Evolutionary conservation across 2,329 filamentous ascomycete genomes (phyloP), one percentile per base, ranked within the genome.

Genomic region (Chrysoporthe puriensis): DNA sequence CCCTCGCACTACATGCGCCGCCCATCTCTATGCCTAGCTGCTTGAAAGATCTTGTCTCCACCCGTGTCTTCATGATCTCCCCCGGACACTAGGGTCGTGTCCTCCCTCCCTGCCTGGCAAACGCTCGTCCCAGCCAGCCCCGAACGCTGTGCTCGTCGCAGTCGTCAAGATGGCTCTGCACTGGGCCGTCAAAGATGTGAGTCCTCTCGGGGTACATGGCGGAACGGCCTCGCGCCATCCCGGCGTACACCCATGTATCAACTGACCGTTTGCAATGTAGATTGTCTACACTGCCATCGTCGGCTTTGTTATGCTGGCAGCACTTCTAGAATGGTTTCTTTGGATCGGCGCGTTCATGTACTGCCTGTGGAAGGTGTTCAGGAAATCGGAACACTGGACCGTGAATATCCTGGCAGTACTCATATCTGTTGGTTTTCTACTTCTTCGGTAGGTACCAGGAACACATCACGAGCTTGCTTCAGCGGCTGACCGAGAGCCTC

Each of bases 341-440:
- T 97, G 94, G 93, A 85, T 98, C 52, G 89, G 91, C n/a, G 94
- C 95, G 3, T 98, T 98, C 76, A 77, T 96, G 70, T 98, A 97
- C 79, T 98, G 95, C 76, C 83, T 97, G 1, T 82, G 89, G 75
- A 97, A 97, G 77, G 94, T 95, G 42, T 97, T 91, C 74, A 84
- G 88, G 71, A 98, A 98, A 78, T 94, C 95, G 26, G 93, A 97
- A 73, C 91, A 93, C 76, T 94, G 91, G 88, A 93, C 91, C 56
- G 91, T 96, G 70, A 88, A 88, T 69, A 78, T 94, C 5, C 83
- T 98, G 61, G 90, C 93, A n/a, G 79, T 94, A 9, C 73, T 94
- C 26, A 90, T 97, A 73, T 90, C 90, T 59, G 75, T 91, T 64
- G 75, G 91, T 11, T 97, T 98, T 78, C 85, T 88, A n/a, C 74